These are phyloP conservation scores for Sonneratia alba DNA, from an alignment of 345 rosid species.

Conservation along the genomic window DNA sequence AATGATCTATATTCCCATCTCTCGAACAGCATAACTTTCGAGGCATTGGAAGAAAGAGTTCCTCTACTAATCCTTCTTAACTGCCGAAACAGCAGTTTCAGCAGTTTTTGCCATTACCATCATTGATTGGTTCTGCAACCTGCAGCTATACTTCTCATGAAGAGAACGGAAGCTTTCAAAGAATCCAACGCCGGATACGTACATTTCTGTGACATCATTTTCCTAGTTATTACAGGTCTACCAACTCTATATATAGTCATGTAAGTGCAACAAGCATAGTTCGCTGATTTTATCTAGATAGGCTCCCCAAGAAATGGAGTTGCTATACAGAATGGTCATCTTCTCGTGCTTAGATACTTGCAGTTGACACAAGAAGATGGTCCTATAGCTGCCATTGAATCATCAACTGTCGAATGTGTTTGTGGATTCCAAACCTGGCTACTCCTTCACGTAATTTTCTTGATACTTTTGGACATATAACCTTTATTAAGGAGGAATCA, in stretches of 20 bases:
- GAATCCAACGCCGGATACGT: constrained; percentile 35
- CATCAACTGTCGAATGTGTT: not conserved
- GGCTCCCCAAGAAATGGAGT: constrained; percentile 99
- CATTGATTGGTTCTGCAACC: constrained; percentile 42
- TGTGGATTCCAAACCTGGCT: not conserved
- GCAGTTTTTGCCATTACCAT: constrained; percentile 62
- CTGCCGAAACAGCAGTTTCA: constrained; percentile 70
- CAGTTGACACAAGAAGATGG: constrained; percentile 61
- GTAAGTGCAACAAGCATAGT: not conserved
- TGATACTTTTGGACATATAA: not conserved
- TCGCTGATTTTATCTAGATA: constrained; percentile 10
- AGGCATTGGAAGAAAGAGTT: constrained; percentile 18
- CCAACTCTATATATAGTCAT: not conserved
- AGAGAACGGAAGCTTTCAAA: constrained; percentile 42
- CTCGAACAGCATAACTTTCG: constrained; percentile 17
- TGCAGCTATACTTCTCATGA: constrained; percentile 66
- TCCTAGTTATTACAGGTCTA: not conserved
- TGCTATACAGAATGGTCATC: constrained; percentile 89
- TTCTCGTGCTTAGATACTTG: constrained; percentile 59
- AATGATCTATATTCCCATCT: constrained; percentile 12
- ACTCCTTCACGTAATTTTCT: not conserved
- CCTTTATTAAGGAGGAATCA: not conserved
- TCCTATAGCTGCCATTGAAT: constrained; percentile 22
- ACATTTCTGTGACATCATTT: not conserved
- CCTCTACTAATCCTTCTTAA: constrained; percentile 23